Evolutionary conservation across 441 rosid genomes (phyloP).

Genomic region (Omphalea diandra): DNA sequence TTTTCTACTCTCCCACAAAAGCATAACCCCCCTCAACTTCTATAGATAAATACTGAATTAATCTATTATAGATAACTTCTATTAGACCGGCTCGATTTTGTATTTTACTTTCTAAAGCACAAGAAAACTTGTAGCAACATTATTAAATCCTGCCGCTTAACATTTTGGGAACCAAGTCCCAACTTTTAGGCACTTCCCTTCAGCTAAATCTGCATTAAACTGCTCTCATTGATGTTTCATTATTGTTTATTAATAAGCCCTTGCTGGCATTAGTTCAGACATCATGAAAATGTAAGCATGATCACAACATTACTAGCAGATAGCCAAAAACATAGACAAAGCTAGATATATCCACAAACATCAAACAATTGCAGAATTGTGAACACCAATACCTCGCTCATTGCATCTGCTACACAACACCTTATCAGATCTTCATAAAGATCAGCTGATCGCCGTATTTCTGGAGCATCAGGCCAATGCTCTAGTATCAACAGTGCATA

Average conservation of each 20-base stretch:
- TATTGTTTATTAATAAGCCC: not conserved
- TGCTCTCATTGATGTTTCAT: not conserved
- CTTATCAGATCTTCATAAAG: constrained; percentile 87
- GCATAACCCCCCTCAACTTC: not conserved
- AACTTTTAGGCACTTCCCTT: not conserved
- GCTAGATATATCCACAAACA: constrained; percentile 5
- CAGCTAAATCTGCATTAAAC: not conserved
- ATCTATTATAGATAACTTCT: not conserved
- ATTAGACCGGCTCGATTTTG: not conserved
- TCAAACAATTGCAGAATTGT: constrained; percentile 8
- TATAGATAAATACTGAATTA: not conserved
- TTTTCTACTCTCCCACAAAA: not conserved
- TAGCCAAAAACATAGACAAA: not conserved
- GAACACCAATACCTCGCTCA: constrained; percentile 81
- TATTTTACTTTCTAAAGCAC: not conserved
- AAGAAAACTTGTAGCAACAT: not conserved
- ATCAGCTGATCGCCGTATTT: constrained; percentile 88
- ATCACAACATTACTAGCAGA: not conserved
- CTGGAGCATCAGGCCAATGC: constrained; percentile 97
- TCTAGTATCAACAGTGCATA: constrained; percentile 90
- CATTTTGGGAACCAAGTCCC: not conserved
- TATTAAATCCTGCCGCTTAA: not conserved
- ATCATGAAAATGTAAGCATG: not conserved
- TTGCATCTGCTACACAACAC: constrained; percentile 97
- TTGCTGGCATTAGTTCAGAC: not conserved